phyloP scores from a whole-genome alignment of 1,284 basidiomycete species.

The Cystobasidium pallidum region DNA sequence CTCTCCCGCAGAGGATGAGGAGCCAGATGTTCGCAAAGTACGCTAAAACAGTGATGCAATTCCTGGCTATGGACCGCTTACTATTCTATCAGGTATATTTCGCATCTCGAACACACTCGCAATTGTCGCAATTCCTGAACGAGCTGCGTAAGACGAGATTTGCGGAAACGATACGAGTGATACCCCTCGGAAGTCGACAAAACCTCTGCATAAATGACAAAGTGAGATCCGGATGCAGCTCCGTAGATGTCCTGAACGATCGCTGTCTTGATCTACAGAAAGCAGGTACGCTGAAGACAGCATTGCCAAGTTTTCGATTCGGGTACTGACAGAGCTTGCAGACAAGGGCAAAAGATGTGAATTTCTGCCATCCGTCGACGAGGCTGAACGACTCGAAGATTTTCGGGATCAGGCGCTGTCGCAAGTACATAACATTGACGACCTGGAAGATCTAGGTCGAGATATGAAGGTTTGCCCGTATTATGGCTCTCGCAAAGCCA shows the following conservation, averaged over 20 bases:
- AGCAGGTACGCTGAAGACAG: conserved; percentile 61
- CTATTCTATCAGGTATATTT: conserved; percentile 69
- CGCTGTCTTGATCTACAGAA: conserved; percentile 83
- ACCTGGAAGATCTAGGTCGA: conserved; percentile 75
- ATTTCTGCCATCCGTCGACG: conserved; percentile 73
- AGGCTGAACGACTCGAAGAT: conserved; percentile 75
- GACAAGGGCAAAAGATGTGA: conserved; percentile 70
- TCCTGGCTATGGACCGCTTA: neutral
- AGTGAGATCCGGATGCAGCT: conserved; percentile 62
- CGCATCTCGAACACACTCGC: conserved; percentile 92
- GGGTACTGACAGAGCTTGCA: conserved; percentile 53
- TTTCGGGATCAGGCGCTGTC: conserved; percentile 86
- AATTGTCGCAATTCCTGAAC: conserved; percentile 84
- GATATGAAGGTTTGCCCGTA: conserved; percentile 80
- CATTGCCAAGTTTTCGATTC: neutral
- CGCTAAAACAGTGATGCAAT: conserved; percentile 49
- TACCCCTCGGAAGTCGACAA: conserved; percentile 85
- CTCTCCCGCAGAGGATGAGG: conserved; percentile 51
- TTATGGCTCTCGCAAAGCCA: conserved; percentile 83
- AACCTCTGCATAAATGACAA: conserved; percentile 92
- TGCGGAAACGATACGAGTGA: conserved; percentile 60
- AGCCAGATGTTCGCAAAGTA: conserved; percentile 57
- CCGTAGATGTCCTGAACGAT: conserved; percentile 74
- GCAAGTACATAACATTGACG: conserved; percentile 89
- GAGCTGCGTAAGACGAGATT: conserved; percentile 76